These are phyloP conservation scores for Ustilago trichophora DNA, from an alignment of 1,284 basidiomycete genomes.

Conservation along the genomic window DNA sequence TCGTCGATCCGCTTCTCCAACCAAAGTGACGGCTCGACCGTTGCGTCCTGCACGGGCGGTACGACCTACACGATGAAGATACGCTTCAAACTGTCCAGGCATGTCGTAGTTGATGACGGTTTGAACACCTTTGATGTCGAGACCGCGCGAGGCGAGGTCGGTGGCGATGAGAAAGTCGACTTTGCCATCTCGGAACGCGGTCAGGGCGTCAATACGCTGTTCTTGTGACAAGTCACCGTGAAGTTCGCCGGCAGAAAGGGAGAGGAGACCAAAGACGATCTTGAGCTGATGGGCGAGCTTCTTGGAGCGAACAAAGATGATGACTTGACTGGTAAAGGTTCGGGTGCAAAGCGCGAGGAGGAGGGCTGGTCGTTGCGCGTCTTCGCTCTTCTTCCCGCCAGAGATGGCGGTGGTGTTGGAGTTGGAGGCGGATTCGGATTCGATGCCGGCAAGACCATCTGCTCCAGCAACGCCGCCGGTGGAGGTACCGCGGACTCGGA, in stretches of 20 bases:
- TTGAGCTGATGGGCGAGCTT: constrained; percentile 97
- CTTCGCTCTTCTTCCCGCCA: constrained; percentile 70
- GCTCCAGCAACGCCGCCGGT: constrained; percentile 63
- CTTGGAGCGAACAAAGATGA: constrained; percentile 99
- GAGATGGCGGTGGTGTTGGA: constrained; percentile 54
- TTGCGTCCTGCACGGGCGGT: constrained; percentile 46
- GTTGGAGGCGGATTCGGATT: constrained; percentile 73
- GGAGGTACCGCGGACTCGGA: constrained; percentile 53
- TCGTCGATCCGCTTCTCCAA: constrained; percentile 94
- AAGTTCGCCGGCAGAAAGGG: constrained; percentile 85
- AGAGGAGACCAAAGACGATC: constrained; percentile 86
- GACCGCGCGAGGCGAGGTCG: constrained; percentile 97
- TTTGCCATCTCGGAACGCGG: constrained; percentile 86
- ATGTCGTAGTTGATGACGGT: constrained; percentile 98
- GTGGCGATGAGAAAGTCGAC: constrained; percentile 84
- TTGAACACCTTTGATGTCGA: constrained; percentile 95
- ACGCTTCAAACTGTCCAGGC: constrained; percentile 92
- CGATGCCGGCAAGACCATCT: constrained; percentile 76
- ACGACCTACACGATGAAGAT: constrained; percentile 93
- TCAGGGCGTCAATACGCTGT: constrained; percentile 90
- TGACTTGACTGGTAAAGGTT: constrained; percentile 86
- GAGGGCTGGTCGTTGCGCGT: constrained; percentile 93
- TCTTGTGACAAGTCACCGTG: constrained; percentile 98
- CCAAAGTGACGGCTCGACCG: constrained; percentile 83
- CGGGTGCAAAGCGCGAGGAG: constrained; percentile 91